These are phyloP conservation scores for Chalara sp. DNA, from an alignment of 2,329 filamentous ascomycete genomes.

Conservation along the genomic window DNA sequence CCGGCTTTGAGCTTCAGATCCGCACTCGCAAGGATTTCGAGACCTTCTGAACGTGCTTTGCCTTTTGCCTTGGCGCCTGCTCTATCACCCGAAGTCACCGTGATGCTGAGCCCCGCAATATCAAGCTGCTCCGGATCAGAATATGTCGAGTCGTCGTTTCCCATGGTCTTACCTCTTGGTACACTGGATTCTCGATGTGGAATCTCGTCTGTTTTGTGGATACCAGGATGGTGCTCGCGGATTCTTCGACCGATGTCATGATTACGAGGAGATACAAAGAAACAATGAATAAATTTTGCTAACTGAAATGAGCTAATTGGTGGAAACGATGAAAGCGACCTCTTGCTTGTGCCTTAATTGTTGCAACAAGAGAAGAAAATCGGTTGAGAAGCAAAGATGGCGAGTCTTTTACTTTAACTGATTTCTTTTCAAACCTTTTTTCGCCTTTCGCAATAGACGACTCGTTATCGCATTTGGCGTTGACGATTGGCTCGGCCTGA, in stretches of 20 bases:
- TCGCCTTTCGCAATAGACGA: too few relatives aligned
- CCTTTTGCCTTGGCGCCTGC: constrained; percentile 39
- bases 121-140: constrained; percentile 43
- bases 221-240: constrained; percentile 20
- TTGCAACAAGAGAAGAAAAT: too few relatives aligned
- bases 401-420: too few relatives aligned
- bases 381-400: too few relatives aligned
- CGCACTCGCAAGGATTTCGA: constrained; percentile 66
- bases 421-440: too few relatives aligned
- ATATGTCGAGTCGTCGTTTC: background rate
- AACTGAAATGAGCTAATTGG: too few relatives aligned
- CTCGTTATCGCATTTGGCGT: too few relatives aligned
- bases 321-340: too few relatives aligned
- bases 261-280: too few relatives aligned
- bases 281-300: too few relatives aligned
- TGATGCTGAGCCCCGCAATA: constrained; percentile 66
- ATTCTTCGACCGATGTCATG: constrained; percentile 9
- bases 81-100: constrained; percentile 41
- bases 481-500: too few relatives aligned
- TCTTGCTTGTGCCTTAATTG: too few relatives aligned
- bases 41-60: constrained; percentile 41
- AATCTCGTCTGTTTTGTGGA: constrained; percentile 28
- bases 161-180: constrained; percentile 19
- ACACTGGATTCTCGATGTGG: constrained; percentile 25
- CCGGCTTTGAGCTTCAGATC: constrained; percentile 67